A percentile compares a stretch with the other conserved stretches of the same genome.
Conservation (phyloP, 1,284 basidiomycete genomes). For the Trametes polyzona region DNA sequence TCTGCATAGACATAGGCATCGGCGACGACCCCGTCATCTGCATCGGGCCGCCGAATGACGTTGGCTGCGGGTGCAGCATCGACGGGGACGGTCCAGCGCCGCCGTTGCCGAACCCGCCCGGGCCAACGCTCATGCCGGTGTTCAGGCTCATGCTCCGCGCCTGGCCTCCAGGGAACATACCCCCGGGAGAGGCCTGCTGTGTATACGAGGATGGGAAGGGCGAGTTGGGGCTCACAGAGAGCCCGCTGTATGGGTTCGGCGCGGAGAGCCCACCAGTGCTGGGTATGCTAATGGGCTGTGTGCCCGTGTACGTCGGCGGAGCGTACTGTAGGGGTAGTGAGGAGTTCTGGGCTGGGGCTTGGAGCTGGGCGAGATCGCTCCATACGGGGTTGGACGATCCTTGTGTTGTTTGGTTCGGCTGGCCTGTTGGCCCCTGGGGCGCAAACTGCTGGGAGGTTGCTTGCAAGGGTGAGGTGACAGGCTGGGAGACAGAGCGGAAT, state of each 20-base stretch:
- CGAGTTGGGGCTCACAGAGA: slow-evolving; percentile 30
- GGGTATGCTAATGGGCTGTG: slow-evolving; percentile 27
- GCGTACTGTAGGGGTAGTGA: slow-evolving; percentile 60
- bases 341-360: slow-evolving; percentile 46
- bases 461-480: slow-evolving; percentile 22
- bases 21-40: neutral
- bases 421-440: neutral
- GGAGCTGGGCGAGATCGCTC: slow-evolving; percentile 57
- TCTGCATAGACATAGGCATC: slow-evolving; percentile 1
- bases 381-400: slow-evolving; percentile 44
- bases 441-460: slow-evolving; percentile 37
- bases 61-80: slow-evolving; percentile 19
- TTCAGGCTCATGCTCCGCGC: slow-evolving; percentile 34
- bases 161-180: slow-evolving; percentile 22
- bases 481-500: slow-evolving; percentile 27
- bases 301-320: slow-evolving; percentile 33
- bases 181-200: slow-evolving; percentile 22
- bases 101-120: too few relatives aligned
- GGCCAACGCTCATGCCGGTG: too few relatives aligned
- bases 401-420: slow-evolving; percentile 24
- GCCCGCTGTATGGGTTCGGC: slow-evolving; percentile 32
- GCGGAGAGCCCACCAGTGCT: slow-evolving; percentile 24
- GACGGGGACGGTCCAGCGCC: slow-evolving; percentile 12
- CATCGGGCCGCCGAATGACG: neutral
- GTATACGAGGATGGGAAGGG: slow-evolving; percentile 31